These are phyloP conservation scores for Geranomyces variabilis DNA, from an alignment of 192 early-diverging fungal species.

Conservation along the genomic window DNA sequence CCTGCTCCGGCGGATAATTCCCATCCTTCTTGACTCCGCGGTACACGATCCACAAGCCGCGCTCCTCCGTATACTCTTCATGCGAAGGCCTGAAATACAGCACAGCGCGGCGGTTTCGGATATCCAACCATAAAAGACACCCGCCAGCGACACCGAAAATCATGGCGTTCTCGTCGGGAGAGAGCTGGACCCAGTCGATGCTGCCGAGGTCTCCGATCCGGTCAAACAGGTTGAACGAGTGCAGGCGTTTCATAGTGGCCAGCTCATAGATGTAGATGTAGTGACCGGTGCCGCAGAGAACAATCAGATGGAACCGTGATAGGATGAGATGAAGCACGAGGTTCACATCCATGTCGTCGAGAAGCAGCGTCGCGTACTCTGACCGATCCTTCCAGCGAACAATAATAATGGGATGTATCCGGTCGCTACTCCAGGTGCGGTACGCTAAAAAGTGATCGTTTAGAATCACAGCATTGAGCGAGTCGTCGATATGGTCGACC, in stretches of 20 bases:
- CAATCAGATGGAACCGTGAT: conserved; percentile 3
- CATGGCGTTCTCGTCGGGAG: conserved; percentile 12
- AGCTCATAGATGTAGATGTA: conserved; percentile 10
- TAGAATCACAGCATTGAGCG: conserved; percentile 11
- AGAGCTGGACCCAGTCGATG: conserved; percentile 21
- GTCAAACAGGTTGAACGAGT: conserved; percentile 18
- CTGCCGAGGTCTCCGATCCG: conserved; percentile 4
- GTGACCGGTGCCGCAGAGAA: conserved; percentile 20
- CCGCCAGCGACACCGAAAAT: conserved; percentile 3
- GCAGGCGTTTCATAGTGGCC: conserved; percentile 16
- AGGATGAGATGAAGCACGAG: conserved; percentile 17
- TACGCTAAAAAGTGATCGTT: conserved; percentile 21
- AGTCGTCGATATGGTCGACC: conserved; percentile 19
- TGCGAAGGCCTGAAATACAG: conserved; percentile 7
- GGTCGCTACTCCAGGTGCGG: conserved; percentile 14
- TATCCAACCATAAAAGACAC: conserved; percentile 15
- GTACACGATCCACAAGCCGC: conserved; percentile 18
- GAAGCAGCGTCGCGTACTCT: conserved; percentile 15
- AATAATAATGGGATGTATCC: conserved; percentile 18
- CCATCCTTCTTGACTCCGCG: background rate
- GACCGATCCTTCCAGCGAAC: background rate
- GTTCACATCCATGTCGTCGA: conserved; percentile 20
- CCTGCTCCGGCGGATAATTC: background rate
- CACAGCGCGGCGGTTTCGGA: background rate
- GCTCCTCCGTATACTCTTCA: conserved; percentile 10